These are phyloP conservation scores for Penicillium crystallinum DNA, from an alignment of 495 filamentous ascomycete species.

Conservation along the genomic window DNA sequence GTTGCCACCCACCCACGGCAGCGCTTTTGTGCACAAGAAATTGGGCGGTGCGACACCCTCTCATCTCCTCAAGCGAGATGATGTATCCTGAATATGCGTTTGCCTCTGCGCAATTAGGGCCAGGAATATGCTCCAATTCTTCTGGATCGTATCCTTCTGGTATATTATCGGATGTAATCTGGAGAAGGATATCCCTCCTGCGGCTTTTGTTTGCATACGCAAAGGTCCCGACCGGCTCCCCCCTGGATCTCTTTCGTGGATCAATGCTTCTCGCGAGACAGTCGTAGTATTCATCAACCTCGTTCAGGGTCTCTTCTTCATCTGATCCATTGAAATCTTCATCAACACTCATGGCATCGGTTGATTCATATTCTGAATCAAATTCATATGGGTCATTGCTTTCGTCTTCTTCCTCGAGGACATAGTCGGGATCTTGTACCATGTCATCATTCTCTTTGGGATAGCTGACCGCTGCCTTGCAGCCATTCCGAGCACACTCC, in stretches of 20 bases:
- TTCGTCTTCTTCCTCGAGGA: neutral
- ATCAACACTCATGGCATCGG: neutral
- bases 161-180: too few species aligned
- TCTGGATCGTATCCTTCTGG: too few species aligned
- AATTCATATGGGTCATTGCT: constrained; percentile 7
- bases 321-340: neutral
- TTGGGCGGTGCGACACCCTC: constrained; percentile 26
- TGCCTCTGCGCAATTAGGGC: too few species aligned
- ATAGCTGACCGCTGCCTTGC: neutral
- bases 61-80: constrained; percentile 25
- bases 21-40: constrained; percentile 20
- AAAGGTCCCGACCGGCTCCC: constrained; percentile 6
- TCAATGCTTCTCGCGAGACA: neutral
- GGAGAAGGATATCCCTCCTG: too few species aligned
- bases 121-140: too few species aligned
- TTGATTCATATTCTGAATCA: constrained; percentile 9
- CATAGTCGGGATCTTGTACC: constrained; percentile 1
- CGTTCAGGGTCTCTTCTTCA: neutral
- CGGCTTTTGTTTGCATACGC: constrained; percentile 17
- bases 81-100: constrained; percentile 13
- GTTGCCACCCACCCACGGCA: constrained; percentile 1
- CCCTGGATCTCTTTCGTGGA: neutral
- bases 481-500: too few species aligned
- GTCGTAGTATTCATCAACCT: constrained; percentile 2
- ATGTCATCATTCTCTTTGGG: neutral